phyloP scores from a whole-genome alignment of 1,284 basidiomycete genomes.

The Boletellus sp. region DNA sequence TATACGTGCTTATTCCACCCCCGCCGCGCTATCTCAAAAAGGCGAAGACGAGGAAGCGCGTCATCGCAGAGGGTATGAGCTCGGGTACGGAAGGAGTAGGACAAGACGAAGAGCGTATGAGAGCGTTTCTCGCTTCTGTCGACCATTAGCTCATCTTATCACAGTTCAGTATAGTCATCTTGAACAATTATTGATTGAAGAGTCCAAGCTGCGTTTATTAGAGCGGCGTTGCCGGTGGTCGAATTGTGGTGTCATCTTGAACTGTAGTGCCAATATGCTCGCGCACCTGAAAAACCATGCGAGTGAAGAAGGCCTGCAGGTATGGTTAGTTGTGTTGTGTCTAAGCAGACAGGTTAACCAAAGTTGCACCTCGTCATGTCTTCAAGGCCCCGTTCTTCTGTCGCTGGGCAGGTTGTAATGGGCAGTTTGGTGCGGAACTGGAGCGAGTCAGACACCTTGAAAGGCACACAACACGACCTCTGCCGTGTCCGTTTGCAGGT shows the following conservation, averaged over 20 bases:
- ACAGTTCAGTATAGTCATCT: conserved; percentile 38
- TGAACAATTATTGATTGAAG: conserved; percentile 40
- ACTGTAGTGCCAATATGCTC: conserved; percentile 47
- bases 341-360: background rate
- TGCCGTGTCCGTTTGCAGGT: conserved; percentile 33
- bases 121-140: conserved; percentile 20
- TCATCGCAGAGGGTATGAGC: conserved; percentile 5
- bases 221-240: conserved; percentile 56
- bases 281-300: conserved; percentile 52
- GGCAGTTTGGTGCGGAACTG: conserved; percentile 15
- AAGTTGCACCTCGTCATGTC: background rate
- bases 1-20: conserved; percentile 31
- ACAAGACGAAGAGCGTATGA: conserved; percentile 33
- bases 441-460: conserved; percentile 23
- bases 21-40: conserved; percentile 23
- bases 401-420: conserved; percentile 24
- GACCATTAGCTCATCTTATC: conserved; percentile 31
- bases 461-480: conserved; percentile 24
- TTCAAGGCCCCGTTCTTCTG: conserved; percentile 24
- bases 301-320: conserved; percentile 31
- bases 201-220: conserved; percentile 47
- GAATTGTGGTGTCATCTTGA: conserved; percentile 52
- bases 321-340: conserved; percentile 18
- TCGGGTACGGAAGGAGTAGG: conserved; percentile 13
- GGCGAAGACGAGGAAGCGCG: conserved; percentile 13